phyloP scores from a whole-genome alignment of 352 stramenopile species.

The Pythium guiyangense region DNA sequence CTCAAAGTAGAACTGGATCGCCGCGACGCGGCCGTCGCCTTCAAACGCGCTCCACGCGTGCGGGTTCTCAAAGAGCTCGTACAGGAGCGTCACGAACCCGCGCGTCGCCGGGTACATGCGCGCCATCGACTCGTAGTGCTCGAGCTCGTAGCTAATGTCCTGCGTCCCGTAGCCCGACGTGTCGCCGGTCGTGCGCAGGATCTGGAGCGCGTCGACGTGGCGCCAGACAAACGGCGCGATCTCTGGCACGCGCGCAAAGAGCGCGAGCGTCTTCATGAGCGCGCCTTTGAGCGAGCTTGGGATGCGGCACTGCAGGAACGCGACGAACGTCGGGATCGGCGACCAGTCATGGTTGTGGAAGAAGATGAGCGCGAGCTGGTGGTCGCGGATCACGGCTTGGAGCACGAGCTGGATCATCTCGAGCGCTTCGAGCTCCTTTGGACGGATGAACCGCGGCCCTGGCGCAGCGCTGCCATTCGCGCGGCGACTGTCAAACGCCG shows the following conservation, averaged over 20 bases:
- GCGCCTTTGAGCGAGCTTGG: conserved; percentile 80
- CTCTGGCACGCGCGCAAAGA: conserved; percentile 70
- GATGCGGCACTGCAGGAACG: conserved; percentile 79
- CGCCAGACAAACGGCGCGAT: conserved; percentile 83
- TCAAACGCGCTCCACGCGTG: conserved; percentile 73
- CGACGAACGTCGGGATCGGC: conserved; percentile 76
- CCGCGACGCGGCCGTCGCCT: conserved; percentile 64
- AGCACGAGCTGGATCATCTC: conserved; percentile 80
- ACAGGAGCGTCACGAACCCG: conserved; percentile 69
- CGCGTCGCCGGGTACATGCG: conserved; percentile 74
- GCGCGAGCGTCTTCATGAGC: conserved; percentile 81
- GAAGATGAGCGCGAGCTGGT: conserved; percentile 74
- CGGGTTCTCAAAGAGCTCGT: conserved; percentile 74
- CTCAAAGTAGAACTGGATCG: conserved; percentile 83
- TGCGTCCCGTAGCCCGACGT: conserved; percentile 57
- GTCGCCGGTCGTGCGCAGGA: conserved; percentile 70
- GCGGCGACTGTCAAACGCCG: conserved; percentile 9
- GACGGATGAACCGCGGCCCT: conserved; percentile 67
- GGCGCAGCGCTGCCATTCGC: conserved; percentile 18
- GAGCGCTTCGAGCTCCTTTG: conserved; percentile 77
- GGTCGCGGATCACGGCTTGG: conserved; percentile 68
- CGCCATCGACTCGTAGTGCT: conserved; percentile 80
- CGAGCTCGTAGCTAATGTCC: conserved; percentile 81
- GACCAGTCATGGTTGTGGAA: conserved; percentile 87
- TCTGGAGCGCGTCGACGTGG: conserved; percentile 79